Percentiles rank a stretch among this genome's conserved stretches.
phyloP scores from a whole-genome alignment of 2,329 filamentous ascomycete genomes.

The Penicillium sp. region DNA sequence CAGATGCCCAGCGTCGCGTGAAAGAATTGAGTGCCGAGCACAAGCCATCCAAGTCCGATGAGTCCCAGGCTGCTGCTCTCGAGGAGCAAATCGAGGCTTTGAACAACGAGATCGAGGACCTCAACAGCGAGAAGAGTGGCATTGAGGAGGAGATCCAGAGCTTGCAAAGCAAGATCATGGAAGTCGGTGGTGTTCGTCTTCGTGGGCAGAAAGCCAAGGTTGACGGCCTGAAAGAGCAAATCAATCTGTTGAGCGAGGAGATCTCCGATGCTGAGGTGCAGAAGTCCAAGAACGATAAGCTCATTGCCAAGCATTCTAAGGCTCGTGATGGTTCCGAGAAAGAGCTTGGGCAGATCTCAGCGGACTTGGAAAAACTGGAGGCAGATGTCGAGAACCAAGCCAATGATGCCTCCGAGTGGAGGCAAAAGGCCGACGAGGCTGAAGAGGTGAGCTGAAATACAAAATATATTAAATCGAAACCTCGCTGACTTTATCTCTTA shows the following conservation, averaged over 20 bases:
- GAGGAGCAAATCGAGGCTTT: slow-evolving; percentile 78
- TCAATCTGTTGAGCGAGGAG: slow-evolving; percentile 77
- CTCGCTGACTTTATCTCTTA: slow-evolving; percentile 25
- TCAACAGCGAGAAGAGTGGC: slow-evolving; percentile 83
- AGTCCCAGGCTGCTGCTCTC: slow-evolving; percentile 71
- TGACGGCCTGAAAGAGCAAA: slow-evolving; percentile 84
- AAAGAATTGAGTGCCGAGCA: slow-evolving; percentile 83
- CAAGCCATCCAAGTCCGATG: slow-evolving; percentile 78
- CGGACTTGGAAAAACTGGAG: slow-evolving; percentile 78
- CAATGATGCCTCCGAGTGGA: slow-evolving; percentile 73
- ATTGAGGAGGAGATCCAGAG: slow-evolving; percentile 91
- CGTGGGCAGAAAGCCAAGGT: slow-evolving; percentile 89
- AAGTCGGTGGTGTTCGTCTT: slow-evolving; percentile 91
- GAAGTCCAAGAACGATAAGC: slow-evolving; percentile 92
- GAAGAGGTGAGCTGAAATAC: slow-evolving; percentile 59
- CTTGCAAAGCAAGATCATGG: slow-evolving; percentile 97
- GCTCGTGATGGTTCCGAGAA: slow-evolving; percentile 76
- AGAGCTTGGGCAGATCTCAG: slow-evolving; percentile 73
- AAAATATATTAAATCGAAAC: background rate
- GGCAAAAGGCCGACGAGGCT: slow-evolving; percentile 76
- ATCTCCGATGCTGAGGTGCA: slow-evolving; percentile 85
- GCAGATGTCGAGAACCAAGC: slow-evolving; percentile 78
- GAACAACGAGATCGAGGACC: slow-evolving; percentile 76
- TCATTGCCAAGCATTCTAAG: slow-evolving; percentile 83
- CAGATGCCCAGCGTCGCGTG: slow-evolving; percentile 81